Base-by-base conservation (phyloP, 2,329 filamentous ascomycete species). In the Bipolaris victoriae region DNA sequence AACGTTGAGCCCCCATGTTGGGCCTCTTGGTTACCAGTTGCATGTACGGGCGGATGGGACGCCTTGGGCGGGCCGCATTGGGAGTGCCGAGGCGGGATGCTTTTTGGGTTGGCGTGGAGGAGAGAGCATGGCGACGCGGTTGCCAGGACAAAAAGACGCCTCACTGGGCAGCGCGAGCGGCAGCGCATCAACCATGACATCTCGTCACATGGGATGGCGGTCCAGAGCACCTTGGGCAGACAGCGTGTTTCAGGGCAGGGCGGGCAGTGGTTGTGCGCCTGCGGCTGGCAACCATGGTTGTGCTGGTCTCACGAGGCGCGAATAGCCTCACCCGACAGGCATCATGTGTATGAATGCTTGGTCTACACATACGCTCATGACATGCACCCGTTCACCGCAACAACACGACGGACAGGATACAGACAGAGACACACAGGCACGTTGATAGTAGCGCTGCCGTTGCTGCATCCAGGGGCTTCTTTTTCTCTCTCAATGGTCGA, bases 71-170 rank as follows among this genome's bases (percentile, higher is more conserved):
- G 20, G 22, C 20, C 29, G 33, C 22, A 10, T 26, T 24, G 46
- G 35, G 40, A 36, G 26, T 37, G 45, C 44, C 49, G 47, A 52
- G n/a, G n/a, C 24, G 43, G 22, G 24, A 40, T 55, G 29, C 47
- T 55, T 55, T 55, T 55, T 39, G 18, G 47, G 52, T 52, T 55
- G 52, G 47, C 44, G 44, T 49, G 48, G 29, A 31, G 29, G 26
- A 31, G 29, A 31, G 29, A 31, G 29, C 29, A 31, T 31, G 10
- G 29, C 29, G 29, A 31, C 10, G 29, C 29, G 29, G 29, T 31
- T 31, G 29, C 29, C 10, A 31, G 29, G 29, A 31, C 29, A 31
- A 31, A 31, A 13, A 31, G 29, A 4, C 29, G 29, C 29, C 29
- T 31, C 10, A 31, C 29, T 5, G 29, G 29, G 29, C 29, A 31